phyloP scores from a whole-genome alignment of 495 filamentous ascomycete species.

The Thozetella sp. region DNA sequence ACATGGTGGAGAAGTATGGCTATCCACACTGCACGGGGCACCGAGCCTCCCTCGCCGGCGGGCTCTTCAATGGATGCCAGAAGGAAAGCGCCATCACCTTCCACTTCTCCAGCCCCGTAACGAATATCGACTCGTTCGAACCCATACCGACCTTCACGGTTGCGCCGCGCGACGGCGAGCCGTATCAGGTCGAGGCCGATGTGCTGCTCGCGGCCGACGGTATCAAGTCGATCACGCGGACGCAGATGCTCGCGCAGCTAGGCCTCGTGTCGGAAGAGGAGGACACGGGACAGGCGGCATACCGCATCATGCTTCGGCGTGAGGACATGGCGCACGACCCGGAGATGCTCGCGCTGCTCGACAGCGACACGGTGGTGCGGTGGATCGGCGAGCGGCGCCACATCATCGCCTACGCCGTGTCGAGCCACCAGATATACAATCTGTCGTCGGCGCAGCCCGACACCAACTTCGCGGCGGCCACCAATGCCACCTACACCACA shows the following conservation, averaged over 20 bases:
- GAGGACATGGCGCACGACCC: constrained; percentile 67
- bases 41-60: constrained; percentile 69
- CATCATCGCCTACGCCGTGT: constrained; percentile 83
- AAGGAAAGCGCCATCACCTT: constrained; percentile 68
- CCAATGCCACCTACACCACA: constrained; percentile 77
- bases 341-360: constrained; percentile 67
- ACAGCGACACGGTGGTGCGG: constrained; percentile 67
- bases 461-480: constrained; percentile 68
- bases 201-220: constrained; percentile 74
- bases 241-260: constrained; percentile 60
- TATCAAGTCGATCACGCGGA: constrained; percentile 67
- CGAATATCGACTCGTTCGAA: constrained; percentile 54
- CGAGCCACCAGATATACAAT: constrained; percentile 78
- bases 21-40: constrained; percentile 83
- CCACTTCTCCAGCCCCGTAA: constrained; percentile 60
- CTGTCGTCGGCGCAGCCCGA: constrained; percentile 76
- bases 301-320: constrained; percentile 78
- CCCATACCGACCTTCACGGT: constrained; percentile 58
- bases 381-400: constrained; percentile 81
- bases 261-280: constrained; percentile 58
- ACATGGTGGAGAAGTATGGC: constrained; percentile 67
- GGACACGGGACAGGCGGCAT: constrained; percentile 80
- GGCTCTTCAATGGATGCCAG: constrained; percentile 68
- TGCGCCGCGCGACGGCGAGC: constrained; percentile 55
- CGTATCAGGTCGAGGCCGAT: constrained; percentile 63